Base-by-base conservation (phyloP, 306 rosid species). In the Cyclanthera cordifolia region DNA sequence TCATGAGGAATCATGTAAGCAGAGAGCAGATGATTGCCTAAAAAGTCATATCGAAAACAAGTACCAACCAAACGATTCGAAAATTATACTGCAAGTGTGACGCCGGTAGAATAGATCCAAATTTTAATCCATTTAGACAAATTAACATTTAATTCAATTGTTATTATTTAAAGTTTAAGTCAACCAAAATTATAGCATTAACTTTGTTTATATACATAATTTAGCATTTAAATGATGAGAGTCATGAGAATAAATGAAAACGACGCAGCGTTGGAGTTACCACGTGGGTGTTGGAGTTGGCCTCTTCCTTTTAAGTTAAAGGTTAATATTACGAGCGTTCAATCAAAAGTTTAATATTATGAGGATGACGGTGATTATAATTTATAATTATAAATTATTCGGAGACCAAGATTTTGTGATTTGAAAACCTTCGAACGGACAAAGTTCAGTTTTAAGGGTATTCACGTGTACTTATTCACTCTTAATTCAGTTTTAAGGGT, bases 391-490 rank as follows among this genome's bases (percentile, higher is more conserved):
- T n/a, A 58, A 15, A 59, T 34, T 27, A 15, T 14, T 57, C 43
- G 27, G 16, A 47, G 67, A 60, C 67, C 67, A 60, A 60, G 67
- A 60, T 60, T 60, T 60, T 60, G 15, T 60, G 50, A 20, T 39
- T 34, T 19, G 10, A 20, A 61, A 14, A 61, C 5, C 63, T 61
- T 41, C 41, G 12, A 41, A 23, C 52, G 52, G 69, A 63, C 69
- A 63, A 63, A 63, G 41, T 32, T 32, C 23, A 19, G 13, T 24
- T 56, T 28, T 27, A 14, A 1, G 16, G 17, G 37, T 28, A 28
- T 37, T 34, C 88, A 83, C 83, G 83, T 88, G 85, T 83, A 72
- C 30, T 61, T 34, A 60, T 37, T 60, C 16, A 60, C 27, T 37
- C 49, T 60, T 60, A 60, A 60, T 57, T 57, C 23, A 19, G 13